Evolutionary conservation across 2,329 filamentous ascomycete genomes (phyloP), one percentile per base, ranked within the genome.

Genomic region (Epichloe gansuensis): DNA sequence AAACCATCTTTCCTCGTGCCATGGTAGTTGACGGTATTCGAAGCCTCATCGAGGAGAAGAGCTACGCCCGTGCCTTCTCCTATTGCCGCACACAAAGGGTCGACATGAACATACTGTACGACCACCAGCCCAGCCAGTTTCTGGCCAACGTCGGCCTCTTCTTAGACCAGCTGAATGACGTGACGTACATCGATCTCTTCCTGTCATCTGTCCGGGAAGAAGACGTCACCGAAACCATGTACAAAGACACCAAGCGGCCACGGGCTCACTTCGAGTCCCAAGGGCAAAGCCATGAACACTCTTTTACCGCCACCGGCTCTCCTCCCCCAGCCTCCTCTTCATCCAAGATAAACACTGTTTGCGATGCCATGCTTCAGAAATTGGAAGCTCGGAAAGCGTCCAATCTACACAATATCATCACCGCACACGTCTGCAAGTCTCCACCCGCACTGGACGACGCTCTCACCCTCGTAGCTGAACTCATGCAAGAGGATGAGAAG

Each of bases 21-120:
- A 84, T 98, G 69, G 91, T 98, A 0, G 74, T 98, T 47, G 89
- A 89, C 2, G 90, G 89, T 27, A 94, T 98, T 52, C 81, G 93
- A 47, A 79, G 80, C 48, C 81, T 86, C 49, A 87, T 98, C 49
- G 85, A 89, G 51, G 74, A 78, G 35, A 87, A 86, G 64, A 81
- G 93, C 60, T 98, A 96, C 63, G 80, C 78, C 47, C 81, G 80
- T 49, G 93, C 93, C 0, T 98, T 96, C 64, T 73, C 86, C 23
- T 84, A 89, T 56, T 97, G 93, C 64, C 82, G 93, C 49, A 91
- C 84, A 23, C 94, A 98, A 65, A 81, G 94, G 59, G 93, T 98
- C 1, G 93, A 98, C 63, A 90, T 97, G 85, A 98, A 98, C 63
- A 91, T 98, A 55, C 73, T 98, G 2, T 91, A 95, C 62, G 93